phyloP scores from a whole-genome alignment of 495 filamentous ascomycete species.

The Penicillium antarcticum region DNA sequence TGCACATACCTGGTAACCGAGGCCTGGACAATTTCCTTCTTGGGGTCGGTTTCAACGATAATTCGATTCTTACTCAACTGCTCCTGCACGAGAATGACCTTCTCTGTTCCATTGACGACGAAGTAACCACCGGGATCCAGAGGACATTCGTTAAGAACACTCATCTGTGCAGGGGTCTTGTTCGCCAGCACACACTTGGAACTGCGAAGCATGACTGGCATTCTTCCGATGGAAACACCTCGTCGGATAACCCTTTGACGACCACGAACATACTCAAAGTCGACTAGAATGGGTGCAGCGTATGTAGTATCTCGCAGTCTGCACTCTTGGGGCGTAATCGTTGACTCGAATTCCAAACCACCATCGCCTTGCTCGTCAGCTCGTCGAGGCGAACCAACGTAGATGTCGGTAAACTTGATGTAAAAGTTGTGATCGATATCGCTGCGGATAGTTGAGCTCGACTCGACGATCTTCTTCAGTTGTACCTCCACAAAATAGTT shows the following conservation, averaged over 20 bases:
- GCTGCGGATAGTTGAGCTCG: constrained; percentile 79
- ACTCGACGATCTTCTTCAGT: constrained; percentile 90
- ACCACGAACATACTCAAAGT: constrained; percentile 81
- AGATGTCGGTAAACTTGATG: constrained; percentile 86
- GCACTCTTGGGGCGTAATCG: constrained; percentile 86
- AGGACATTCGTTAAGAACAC: constrained; percentile 84
- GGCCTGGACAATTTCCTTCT: constrained; percentile 88
- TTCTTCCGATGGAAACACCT: constrained; percentile 76
- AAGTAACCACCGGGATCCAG: constrained; percentile 98
- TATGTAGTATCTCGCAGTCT: constrained; percentile 94
- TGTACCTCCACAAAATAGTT: constrained; percentile 95
- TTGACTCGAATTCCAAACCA: constrained; percentile 53
- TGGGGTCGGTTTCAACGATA: constrained; percentile 87
- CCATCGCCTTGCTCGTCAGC: constrained; percentile 59
- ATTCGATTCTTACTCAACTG: constrained; percentile 98
- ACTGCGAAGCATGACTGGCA: constrained; percentile 96
- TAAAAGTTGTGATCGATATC: constrained; percentile 86
- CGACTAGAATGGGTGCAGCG: constrained; percentile 85
- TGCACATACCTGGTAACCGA: constrained; percentile 72
- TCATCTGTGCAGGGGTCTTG: constrained; percentile 80
- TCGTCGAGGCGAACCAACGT: constrained; percentile 73
- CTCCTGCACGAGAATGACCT: constrained; percentile 97
- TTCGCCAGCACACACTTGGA: constrained; percentile 82
- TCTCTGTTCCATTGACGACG: constrained; percentile 94
- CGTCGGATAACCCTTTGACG: constrained; percentile 63